Base-by-base conservation (phyloP, 208 protist species). In the Leptomonas seymouri region DNA sequence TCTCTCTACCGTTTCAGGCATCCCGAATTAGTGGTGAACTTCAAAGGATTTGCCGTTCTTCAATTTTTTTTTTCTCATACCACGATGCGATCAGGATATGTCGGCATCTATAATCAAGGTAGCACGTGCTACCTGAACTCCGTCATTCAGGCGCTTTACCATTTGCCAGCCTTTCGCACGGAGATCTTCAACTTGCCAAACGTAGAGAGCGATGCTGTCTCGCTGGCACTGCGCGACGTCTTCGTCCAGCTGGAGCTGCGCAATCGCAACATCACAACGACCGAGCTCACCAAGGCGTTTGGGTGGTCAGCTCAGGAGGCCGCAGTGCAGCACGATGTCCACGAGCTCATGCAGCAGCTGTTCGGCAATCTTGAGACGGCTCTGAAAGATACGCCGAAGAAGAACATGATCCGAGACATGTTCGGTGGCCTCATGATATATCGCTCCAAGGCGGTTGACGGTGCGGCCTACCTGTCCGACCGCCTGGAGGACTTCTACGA, bases 51-150 rank as follows among this genome's bases (percentile, higher is more conserved):
- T 36, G 3, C 42, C 48, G 5, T 59, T 30, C 25, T 42, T 25
- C 23, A 34, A 6, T 42, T 21, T 42, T n/a, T 4, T 55, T 9
- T 31, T 53, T 21, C 16, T 31, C 12, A 0, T 46, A 1, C 34
- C 56, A 69, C 34, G 20, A 73, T 74, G 69, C 57, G 42, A 25
- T 71, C 50, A 12, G 61, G 49, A n/a, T 91, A 79, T 31, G 84
- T 90, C 6, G 93, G 93, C 31, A 82, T 97, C 34, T 63, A 86
- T 30, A 97, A 97, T 67, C 91, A 97, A 70, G 92, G 89, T 25
- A 88, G 78, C 62, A 97, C 94, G 23, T 98, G 94, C 80, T 97
- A 98, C 71, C 73, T 98, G 15, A 98, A 94, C 77, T 88, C 90
- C 1, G 78, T 94, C 23, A 89, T 98, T 36, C 94, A 98, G 70